Base-by-base conservation (phyloP, 163 green algal genomes). In the Scenedesmus sp. region DNA sequence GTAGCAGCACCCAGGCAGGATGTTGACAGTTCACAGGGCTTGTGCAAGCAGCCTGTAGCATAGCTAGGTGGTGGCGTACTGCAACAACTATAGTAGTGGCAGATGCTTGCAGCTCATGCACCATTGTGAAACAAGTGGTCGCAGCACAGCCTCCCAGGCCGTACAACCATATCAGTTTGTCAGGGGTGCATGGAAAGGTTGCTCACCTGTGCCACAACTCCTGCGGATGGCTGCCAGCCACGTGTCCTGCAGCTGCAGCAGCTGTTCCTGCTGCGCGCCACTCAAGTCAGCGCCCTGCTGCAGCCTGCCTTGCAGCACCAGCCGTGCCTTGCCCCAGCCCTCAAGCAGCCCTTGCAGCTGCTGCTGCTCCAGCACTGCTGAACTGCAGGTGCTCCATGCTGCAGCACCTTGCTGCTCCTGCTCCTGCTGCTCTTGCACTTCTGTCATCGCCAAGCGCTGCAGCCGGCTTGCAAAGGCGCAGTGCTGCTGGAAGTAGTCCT, bases 401-500 rank as follows among this genome's bases (percentile, higher is more conserved):
- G 9, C 9, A 13, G 20, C 43, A 15, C 0, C 42, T 12, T 83
- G 43, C 85, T 89, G 43, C 85, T 72, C 65, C 15, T 83, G 33
- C 37, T 87, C 13, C 26, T 46, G 37, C 83, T 61, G 83, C 61
- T 61, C 22, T 6, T 89, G 83, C 26, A n/a, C 16, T 26, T 42
- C 33, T 42, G 85, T 49, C 15, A 35, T 9, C 42, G 43, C 72
- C 22, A 90, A 49, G 49, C 40, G 72, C 72, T 90, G 70, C 85
- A 90, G 43, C 26, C 85, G 43, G 16, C 15, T 59, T 15, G 33
- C 72, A 53, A 40, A 84, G 3, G 24, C 30, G 18, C 33, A 90
- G 85, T 85, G 72, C 70, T 79, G 85, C n/a, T 85, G 70, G n/a
- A 83, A 90, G n/a, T 84, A 84, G 49, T 90, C 85, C 26, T 90